Base-by-base conservation (phyloP, 495 filamentous ascomycete species). In the Neurospora sp. region DNA sequence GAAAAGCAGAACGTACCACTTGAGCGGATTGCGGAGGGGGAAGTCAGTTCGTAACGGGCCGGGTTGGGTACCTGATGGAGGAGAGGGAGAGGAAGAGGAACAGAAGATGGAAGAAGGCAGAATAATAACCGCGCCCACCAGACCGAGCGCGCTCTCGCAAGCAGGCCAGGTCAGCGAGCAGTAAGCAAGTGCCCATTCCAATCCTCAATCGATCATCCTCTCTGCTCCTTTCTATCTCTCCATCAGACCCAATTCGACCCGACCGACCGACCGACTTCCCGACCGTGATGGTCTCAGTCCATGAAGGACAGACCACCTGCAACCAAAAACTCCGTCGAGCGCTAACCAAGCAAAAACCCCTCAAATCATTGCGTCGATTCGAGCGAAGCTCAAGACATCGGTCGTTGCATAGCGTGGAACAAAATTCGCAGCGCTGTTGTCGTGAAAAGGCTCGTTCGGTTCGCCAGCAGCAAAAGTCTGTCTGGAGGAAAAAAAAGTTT, bases 1-100 rank as follows among this genome's bases (percentile, higher is more conserved):
- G 31, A 46, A 5, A 41, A 27, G 69, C 20, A 37, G 38, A 73
- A 74, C 75, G 62, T 76, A 75, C 69, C 69, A 37, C 23, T 66
- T 59, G 27, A 54, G 18, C 35, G 7, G 27, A 4, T 62, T 7
- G 54, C 5, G 4, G 27, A 18, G 54, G 54, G 23, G 54, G 54
- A 35, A 62, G 54, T 31, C 54, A 7, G 54, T 31, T 16, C 23
- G 54, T 62, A 16, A 3, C 23, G 54, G 54, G 12, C 16, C 12
- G 23, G 27, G 14, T 35, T 62, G 54, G 23, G 54, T 35, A 16
- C 7, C 27, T 62, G 54, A 18, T 27, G 27, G 27, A 18, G 46
- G 46, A 12, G 46, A 27, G 20, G 20, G 12, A 16, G 27, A 31
- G 23, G 54, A 62, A 62, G 27, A 27, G 27, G 27, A 27, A 27